Evolutionary conservation across 805 yeast genomes (phyloP).

Genomic region (Wickerhamomyces bovis): DNA sequence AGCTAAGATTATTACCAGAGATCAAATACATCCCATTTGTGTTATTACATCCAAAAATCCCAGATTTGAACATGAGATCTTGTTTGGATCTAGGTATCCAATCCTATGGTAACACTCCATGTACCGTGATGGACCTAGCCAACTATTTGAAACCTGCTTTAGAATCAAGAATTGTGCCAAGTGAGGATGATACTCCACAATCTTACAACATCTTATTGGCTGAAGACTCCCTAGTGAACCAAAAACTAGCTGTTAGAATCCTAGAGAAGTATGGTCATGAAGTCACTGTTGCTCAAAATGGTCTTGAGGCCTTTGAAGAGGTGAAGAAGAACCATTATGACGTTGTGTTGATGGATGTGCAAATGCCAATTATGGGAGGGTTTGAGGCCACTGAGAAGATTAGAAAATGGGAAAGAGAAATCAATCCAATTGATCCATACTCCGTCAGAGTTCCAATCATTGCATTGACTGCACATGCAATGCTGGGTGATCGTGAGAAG

Average conservation of each 20-base stretch:
- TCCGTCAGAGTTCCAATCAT: constrained; percentile 80
- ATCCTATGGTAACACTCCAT: constrained; percentile 84
- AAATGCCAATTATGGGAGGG: constrained; percentile 95
- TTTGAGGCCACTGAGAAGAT: constrained; percentile 85
- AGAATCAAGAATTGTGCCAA: constrained; percentile 75
- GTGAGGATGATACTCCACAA: constrained; percentile 70
- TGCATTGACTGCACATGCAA: constrained; percentile 89
- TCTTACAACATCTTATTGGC: constrained; percentile 72
- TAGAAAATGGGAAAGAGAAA: constrained; percentile 80
- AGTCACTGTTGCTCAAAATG: constrained; percentile 83
- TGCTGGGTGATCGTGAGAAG: constrained; percentile 86
- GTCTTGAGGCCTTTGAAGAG: constrained; percentile 75
- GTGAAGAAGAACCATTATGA: constrained; percentile 63
- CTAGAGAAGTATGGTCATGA: constrained; percentile 81
- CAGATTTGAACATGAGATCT: constrained; percentile 71
- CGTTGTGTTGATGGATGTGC: constrained; percentile 89
- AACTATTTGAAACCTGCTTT: constrained; percentile 79
- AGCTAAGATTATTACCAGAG: constrained; percentile 62
- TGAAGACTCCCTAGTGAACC: constrained; percentile 83
- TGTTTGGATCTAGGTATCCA: constrained; percentile 84
- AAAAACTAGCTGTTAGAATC: constrained; percentile 79
- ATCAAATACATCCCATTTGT: constrained; percentile 83
- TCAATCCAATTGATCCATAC: constrained; percentile 64
- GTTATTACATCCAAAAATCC: constrained; percentile 66
- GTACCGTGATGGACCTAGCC: constrained; percentile 73